Evolutionary conservation across 805 yeast species (phyloP).

Genomic region (Starmerella vaccinii): DNA sequence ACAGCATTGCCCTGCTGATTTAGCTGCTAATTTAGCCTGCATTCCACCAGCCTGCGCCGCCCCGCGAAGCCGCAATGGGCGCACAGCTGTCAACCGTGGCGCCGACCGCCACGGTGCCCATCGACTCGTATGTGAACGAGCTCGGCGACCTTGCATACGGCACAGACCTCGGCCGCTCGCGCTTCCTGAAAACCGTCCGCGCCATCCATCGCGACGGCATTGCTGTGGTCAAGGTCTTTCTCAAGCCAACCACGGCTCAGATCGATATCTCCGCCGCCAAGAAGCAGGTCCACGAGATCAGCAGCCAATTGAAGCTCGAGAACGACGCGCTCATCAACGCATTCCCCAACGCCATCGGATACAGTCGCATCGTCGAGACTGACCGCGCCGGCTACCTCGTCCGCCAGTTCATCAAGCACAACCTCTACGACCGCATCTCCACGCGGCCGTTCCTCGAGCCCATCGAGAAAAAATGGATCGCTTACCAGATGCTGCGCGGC

Average conservation of each 20-base stretch:
- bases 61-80: conserved; percentile 71
- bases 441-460: conserved; percentile 77
- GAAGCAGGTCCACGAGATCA: conserved; percentile 12
- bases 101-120: conserved; percentile 84
- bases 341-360: conserved; percentile 54
- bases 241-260: conserved; percentile 46
- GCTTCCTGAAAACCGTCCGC: conserved; percentile 77
- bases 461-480: conserved; percentile 74
- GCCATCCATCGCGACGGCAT: conserved; percentile 66
- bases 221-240: conserved; percentile 67
- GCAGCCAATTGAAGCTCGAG: conserved; percentile 22
- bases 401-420: conserved; percentile 68
- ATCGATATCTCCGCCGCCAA: conserved; percentile 11
- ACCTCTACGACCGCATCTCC: conserved; percentile 77
- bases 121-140: conserved; percentile 80
- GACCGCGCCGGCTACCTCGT: conserved; percentile 85
- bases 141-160: conserved; percentile 65
- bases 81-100: conserved; percentile 75
- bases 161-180: conserved; percentile 56
- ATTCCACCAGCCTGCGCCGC: too few species aligned
- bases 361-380: conserved; percentile 66
- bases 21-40: too few species aligned
- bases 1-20: too few species aligned
- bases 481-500: conserved; percentile 64
- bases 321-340: conserved; percentile 14